Evolutionary conservation across 2,329 filamentous ascomycete genomes (phyloP).

Genomic region (Hymenoscyphus occultus): DNA sequence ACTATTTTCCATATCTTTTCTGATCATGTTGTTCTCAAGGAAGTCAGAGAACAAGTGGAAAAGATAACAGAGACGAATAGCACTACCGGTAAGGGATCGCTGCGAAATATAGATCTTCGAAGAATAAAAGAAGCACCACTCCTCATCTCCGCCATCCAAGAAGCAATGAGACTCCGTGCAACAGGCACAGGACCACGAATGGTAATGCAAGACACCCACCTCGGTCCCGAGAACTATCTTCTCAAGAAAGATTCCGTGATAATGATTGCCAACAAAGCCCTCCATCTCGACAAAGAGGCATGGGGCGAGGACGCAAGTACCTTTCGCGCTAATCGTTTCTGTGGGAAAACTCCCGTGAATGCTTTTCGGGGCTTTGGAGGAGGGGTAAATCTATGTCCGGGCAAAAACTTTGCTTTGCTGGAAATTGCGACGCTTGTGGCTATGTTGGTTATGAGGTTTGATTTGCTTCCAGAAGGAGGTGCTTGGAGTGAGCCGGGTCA

Average conservation of each 20-base stretch:
- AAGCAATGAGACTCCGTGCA: constrained; percentile 5
- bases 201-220: constrained; percentile 4
- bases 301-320: neutral
- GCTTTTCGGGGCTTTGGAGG: constrained; percentile 12
- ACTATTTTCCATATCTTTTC: constrained; percentile 6
- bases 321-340: neutral
- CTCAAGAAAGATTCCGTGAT: constrained; percentile 4
- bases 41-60: constrained; percentile 1
- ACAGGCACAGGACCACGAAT: constrained; percentile 5
- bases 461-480: neutral
- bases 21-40: neutral
- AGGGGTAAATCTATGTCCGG: constrained; percentile 9
- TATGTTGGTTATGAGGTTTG: constrained; percentile 1
- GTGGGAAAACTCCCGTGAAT: neutral
- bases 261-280: constrained; percentile 6
- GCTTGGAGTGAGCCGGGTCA: constrained; percentile 1
- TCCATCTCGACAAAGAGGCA: neutral
- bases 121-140: constrained; percentile 7
- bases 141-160: constrained; percentile 4
- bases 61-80: neutral
- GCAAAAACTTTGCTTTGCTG: neutral
- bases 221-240: neutral
- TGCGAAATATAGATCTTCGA: neutral
- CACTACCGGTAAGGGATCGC: neutral
- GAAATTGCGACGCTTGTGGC: neutral